Percentiles rank a stretch among this genome's conserved stretches.
Evolutionary conservation across 306 rosid species (phyloP).

Genomic region (Cicer judaicum): DNA sequence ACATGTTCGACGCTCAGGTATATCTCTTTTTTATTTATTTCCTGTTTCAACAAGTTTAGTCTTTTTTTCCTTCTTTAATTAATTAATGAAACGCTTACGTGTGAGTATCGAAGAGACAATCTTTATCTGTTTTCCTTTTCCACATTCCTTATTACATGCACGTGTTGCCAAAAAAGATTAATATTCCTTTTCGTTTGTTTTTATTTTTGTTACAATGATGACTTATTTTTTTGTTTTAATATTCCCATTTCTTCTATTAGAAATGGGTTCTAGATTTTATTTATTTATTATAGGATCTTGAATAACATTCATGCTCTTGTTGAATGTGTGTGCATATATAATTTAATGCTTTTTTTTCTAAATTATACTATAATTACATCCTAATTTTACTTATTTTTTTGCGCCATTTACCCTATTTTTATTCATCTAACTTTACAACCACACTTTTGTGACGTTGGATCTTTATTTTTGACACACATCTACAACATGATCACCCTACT

Average conservation of each 20-base stretch:
- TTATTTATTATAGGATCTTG: not conserved
- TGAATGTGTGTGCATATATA: too few relatives aligned
- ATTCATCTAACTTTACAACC: too few relatives aligned
- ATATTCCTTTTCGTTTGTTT: slow-evolving; percentile 7
- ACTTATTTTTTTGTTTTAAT: too few relatives aligned
- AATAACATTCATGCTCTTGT: not conserved
- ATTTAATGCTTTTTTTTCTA: too few relatives aligned
- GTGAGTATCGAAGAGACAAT: slow-evolving; percentile 22
- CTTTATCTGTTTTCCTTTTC: slow-evolving; percentile 11
- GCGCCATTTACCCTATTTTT: too few relatives aligned
- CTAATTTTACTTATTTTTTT: too few relatives aligned
- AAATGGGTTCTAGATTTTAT: not conserved
- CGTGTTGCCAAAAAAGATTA: slow-evolving; percentile 36
- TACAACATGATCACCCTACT: too few relatives aligned
- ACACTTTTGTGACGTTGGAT: too few relatives aligned
- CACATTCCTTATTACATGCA: slow-evolving; percentile 16
- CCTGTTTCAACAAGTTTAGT: not conserved
- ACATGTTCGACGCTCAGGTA: slow-evolving; percentile 98
- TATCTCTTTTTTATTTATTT: not conserved
- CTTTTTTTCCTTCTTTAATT: not conserved
- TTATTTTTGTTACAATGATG: not conserved
- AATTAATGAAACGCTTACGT: slow-evolving; percentile 28
- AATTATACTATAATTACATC: too few relatives aligned
- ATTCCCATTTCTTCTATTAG: too few relatives aligned
- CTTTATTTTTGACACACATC: too few relatives aligned